Evolutionary conservation across 805 yeast species (phyloP), one percentile per base, ranked within the genome.

Genomic region (Priceomyces fermenticarens): DNA sequence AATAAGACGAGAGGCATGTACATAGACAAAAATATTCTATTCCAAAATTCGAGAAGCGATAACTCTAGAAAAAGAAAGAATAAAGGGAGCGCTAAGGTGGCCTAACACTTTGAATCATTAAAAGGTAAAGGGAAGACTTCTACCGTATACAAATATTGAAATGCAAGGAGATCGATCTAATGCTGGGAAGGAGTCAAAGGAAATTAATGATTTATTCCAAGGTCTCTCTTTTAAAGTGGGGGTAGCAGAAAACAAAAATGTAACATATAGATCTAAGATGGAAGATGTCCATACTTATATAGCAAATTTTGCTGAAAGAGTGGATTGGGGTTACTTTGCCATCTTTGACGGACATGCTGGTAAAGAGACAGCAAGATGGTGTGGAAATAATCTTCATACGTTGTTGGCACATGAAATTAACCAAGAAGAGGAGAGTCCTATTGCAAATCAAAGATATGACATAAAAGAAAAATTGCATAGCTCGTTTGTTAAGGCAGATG

Each of bases 321-420:
- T 85, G 25, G 97, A 89, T 59, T 85, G 96, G 85, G 98, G 97
- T 2, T 91, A 87, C 58, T 89, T 91, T 74, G 98, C 95, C 12
- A 76, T 91, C 1, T 91, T 89, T 63, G 99, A 91, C 63, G 99
- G 99, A 9, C 99, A 91, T 65, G 98, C 98, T 2, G 99, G 99
- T 15, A 81, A 81, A 41, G 88, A 81, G 50, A 84, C 95, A 7
- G 95, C 99, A 1, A 79, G 91, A 53, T 90, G 96, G 95, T 89
- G 97, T 67, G 95, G 97, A 0, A 81, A 87, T 47, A 81, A 85
- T 53, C 62, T 91, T 42, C 97, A 91, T 58, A 68, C 80, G 16
- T 63, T 85, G 25, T 58, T 86, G 33, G 88, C 83, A 49, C 75
- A 75, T 40, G 75, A 73, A 40, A 73, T 88, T 14, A 39, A 33